Base-by-base conservation (phyloP, 106 monocot genomes). In the Dendrobium catenatum region DNA sequence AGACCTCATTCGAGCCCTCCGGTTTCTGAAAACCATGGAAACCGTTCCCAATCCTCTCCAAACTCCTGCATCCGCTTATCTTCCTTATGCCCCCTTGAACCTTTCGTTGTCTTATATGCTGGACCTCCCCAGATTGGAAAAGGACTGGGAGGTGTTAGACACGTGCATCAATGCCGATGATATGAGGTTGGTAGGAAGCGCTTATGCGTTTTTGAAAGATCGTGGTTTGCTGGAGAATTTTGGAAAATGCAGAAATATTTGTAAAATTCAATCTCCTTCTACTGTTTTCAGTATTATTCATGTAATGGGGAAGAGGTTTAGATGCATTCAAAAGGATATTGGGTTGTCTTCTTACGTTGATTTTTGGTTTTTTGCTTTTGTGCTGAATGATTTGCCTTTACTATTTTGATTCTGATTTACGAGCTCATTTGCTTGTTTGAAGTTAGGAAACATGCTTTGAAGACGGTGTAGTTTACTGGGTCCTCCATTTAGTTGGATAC, bases 101-200 rank as follows among this genome's bases (percentile, higher is more conserved):
- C 27, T 51, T 75, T 80, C 85, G 40, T 47, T 75, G 3, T 49
- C 73, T 51, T 83, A 79, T 37, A 20, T 64, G n/a, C 77, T 78
- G 29, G 86, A 72, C 13, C 44, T 77, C 29, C 31, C 51, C 54
- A 82, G 87, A 80, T 83, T 89, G 74, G 91, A 89, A 80, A 88
- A 91, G 88, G 97, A 91, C 80, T 98, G 94, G 97, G 97, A 98
- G 82, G 93, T 98, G 67, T 89, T 98, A 2, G 94, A 98, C 59
- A 91, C 97, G 10, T 98, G 97, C 72, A 61, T 98, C 78, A 94
- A 95, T 75, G 94, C 97, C 5, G 97, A 98, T 55, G 97, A 98
- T 72, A 94, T 98, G 97, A 85, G 88, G 83, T 90, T 98, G 42
- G 97, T 98, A 24, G 94, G 86, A 6, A 86, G 86, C 33, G 94